phyloP scores from a whole-genome alignment of 768 basidiomycete genomes.

The Butyriboletus loyo region DNA sequence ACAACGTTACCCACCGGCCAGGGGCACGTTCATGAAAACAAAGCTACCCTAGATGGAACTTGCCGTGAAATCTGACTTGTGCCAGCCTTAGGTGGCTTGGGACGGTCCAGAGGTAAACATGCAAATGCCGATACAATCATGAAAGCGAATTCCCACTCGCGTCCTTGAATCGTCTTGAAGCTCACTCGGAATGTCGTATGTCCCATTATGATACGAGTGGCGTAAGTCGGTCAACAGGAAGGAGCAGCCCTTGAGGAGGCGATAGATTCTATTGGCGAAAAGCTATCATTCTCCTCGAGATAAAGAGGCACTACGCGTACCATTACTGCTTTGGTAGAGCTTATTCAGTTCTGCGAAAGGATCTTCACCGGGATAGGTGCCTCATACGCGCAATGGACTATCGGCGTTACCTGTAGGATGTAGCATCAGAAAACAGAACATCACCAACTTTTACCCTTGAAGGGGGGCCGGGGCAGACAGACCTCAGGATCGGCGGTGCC shows the following conservation, averaged over 20 bases:
- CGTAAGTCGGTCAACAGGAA: background rate
- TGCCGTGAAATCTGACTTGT: slow-evolving; percentile 8
- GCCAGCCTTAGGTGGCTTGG: background rate
- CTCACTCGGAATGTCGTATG: background rate
- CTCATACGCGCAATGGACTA: slow-evolving; percentile 5
- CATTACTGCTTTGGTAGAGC: background rate
- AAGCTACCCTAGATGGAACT: background rate
- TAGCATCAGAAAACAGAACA: background rate
- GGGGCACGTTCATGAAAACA: background rate
- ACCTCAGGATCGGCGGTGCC: background rate
- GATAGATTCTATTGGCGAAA: background rate
- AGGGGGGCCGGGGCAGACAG: too few relatives aligned
- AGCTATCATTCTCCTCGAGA: background rate
- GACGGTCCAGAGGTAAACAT: background rate
- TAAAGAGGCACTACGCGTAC: background rate
- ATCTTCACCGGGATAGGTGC: background rate
- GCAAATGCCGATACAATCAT: background rate
- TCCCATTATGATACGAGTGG: background rate
- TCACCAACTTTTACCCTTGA: background rate
- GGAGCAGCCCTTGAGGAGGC: background rate
- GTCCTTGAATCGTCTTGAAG: background rate
- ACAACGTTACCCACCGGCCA: slow-evolving; percentile 18
- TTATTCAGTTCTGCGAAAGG: background rate
- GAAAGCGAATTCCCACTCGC: background rate
- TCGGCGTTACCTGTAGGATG: background rate